Base-by-base conservation (phyloP, 129 eudicot species). In the Calendula officinalis region DNA sequence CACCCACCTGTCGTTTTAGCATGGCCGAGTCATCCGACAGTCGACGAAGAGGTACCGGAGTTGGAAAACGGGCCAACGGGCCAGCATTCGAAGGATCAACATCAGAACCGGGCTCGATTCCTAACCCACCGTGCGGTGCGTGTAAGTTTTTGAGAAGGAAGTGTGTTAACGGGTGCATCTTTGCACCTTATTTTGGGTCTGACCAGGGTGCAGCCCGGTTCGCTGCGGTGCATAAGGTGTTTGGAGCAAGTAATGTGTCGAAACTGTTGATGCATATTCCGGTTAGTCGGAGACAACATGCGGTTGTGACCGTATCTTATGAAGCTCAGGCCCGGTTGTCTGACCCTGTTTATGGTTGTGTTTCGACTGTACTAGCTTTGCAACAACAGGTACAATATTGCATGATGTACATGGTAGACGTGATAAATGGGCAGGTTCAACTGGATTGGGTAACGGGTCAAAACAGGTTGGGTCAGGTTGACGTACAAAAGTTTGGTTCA, bases 181-280 rank as follows among this genome's bases (percentile, higher is more conserved):
- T 90, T 48, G 97, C 95, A 10, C 95, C 97, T 4, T 74, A 90
- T 66, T 90, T 90, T 57, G 92, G 92, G 17, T 74, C 97, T 5
- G 97, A 90, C 81, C 97, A 86, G 60, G 97, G 95, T 13, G 95
- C 97, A 0, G 95, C 97, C 30, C 79, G 95, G 74, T 90, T 89
- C 35, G 97, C 97, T 9, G 97, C 97, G 8, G 95, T 86, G 57
- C 96, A 89, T 27, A 89, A 89, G 76, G 97, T 90, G 79, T 90
- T 90, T 36, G 97, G 97, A 6, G 97, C 97, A 14, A 90, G 97
- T 70, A 90, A 90, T 8, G 97, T 90, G 75, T 90, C 97, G 3
- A 90, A 90, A 64, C 82, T 90, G 14, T 67, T 90, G 68, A 45
- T 62, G 78, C 88, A 86, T 49, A 86, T 90, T 33, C 97, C 97